Percentiles rank a stretch among this genome's conserved stretches.
phyloP scores from a whole-genome alignment of 1,284 basidiomycete species.

The Sporisorium graminicola region DNA sequence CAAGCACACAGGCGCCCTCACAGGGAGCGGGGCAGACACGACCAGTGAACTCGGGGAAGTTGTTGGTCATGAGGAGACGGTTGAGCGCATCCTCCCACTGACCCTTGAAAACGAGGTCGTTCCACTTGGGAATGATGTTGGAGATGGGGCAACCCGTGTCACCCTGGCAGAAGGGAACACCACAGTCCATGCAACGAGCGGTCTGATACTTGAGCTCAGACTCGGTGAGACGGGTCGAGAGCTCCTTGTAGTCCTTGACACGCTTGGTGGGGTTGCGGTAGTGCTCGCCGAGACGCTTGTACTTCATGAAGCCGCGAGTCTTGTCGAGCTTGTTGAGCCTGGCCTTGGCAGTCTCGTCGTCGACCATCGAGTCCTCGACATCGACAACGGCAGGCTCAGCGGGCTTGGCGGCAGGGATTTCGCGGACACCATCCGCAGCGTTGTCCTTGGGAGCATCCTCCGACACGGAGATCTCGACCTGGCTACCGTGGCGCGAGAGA shows the following conservation, averaged over 20 bases:
- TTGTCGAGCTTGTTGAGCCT: constrained; percentile 67
- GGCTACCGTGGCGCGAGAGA: constrained; percentile 63
- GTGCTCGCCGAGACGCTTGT: constrained; percentile 66
- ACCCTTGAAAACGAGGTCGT: constrained; percentile 69
- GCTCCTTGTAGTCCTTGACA: constrained; percentile 67
- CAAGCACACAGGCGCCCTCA: constrained; percentile 66
- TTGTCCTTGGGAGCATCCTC: constrained; percentile 52
- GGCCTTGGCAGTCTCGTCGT: constrained; percentile 64
- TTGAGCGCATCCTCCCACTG: constrained; percentile 67
- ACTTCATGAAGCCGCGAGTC: constrained; percentile 68
- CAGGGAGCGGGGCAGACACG: constrained; percentile 69
- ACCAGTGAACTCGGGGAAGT: constrained; percentile 68
- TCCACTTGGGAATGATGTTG: constrained; percentile 69
- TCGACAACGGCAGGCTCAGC: constrained; percentile 63
- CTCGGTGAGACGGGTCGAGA: constrained; percentile 64
- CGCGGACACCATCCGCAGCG: constrained; percentile 40
- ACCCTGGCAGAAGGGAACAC: constrained; percentile 68
- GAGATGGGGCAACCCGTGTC: constrained; percentile 68
- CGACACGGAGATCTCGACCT: constrained; percentile 57
- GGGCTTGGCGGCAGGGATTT: constrained; percentile 51
- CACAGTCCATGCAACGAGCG: constrained; percentile 69
- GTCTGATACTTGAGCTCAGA: constrained; percentile 68
- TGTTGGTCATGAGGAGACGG: constrained; percentile 67
- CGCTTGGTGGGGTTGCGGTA: constrained; percentile 65
- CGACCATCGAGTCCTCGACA: constrained; percentile 67